Base-by-base conservation (phyloP, 768 basidiomycete genomes). In the Trametes elegans region DNA sequence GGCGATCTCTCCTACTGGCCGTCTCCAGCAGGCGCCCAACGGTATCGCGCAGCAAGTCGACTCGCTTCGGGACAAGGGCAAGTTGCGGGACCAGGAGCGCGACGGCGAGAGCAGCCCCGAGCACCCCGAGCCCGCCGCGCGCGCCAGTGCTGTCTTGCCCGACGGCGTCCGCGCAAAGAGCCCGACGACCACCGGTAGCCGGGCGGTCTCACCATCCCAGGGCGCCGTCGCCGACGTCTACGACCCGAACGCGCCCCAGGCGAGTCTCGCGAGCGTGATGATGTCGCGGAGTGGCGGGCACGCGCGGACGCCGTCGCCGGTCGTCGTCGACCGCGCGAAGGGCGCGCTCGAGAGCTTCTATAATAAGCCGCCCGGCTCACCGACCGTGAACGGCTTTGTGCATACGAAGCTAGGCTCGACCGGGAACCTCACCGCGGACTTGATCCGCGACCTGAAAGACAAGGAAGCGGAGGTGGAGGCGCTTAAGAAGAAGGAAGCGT, bases 391-490 rank as follows among this genome's bases (percentile, higher is more conserved):
- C 52, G 81, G 79, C 11, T 78, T 76, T 60, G 63, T 68, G 28
- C 73, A 78, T 18, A 73, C 76, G 35, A 71, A 74, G 19, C 64
- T 62, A 0, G 72, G 83, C 0, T 89, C 88, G 9, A 80, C 85
- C 0, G 81, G 85, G 6, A 89, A 82, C 66, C 77, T 87, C 18
- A 78, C 87, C 3, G 83, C 87, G 11, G 93, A 95, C 64, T 70
- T 93, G 57, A 72, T 90, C 39, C 78, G 84, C 35, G 92, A 94
- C 62, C 72, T 94, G 57, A 93, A 89, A 70, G 79, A 79, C 31
- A 93, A 88, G 68, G 93, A 95, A 60, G 74, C 76, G 32, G 93
- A 96, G 68, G 66, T 97, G 41, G 91, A 93, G 60, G 75, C 75
- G 41, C 71, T 88, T 60, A 86, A 83, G 78, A 82, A 82, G 66